These are phyloP conservation scores for Xylariaceae sp. DNA, from an alignment of 2,329 filamentous ascomycete genomes.

Conservation along the genomic window DNA sequence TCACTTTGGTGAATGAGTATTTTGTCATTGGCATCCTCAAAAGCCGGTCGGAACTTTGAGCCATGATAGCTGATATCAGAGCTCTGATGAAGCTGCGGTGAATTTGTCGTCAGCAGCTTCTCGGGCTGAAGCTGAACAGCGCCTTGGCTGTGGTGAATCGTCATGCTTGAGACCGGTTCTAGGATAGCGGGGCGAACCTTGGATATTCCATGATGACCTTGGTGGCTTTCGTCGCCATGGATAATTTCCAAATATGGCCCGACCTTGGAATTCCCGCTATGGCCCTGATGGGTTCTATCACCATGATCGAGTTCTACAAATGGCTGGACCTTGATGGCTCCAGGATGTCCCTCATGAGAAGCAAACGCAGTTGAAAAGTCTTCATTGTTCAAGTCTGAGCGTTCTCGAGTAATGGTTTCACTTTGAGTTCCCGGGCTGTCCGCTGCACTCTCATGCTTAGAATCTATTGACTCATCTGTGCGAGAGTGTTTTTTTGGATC, in stretches of 20 bases:
- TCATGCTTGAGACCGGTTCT: background rate
- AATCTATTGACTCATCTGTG: constrained; percentile 4
- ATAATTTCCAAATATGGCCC: constrained; percentile 11
- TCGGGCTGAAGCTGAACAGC: background rate
- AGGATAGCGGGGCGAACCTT: constrained; percentile 18
- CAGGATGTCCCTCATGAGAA: constrained; percentile 13
- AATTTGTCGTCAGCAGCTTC: background rate
- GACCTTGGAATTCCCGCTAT: constrained; percentile 14
- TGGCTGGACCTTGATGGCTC: constrained; percentile 15
- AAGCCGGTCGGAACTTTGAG: constrained; percentile 14
- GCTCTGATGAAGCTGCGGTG: background rate
- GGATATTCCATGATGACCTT: constrained; percentile 12
- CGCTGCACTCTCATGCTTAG: too few relatives aligned
- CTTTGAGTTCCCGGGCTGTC: too few relatives aligned
- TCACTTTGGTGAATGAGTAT: constrained; percentile 5
- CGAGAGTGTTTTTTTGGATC: constrained; percentile 4
- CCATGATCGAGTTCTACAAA: constrained; percentile 4
- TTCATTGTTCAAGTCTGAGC: too few relatives aligned
- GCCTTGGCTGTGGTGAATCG: background rate
- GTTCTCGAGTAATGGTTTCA: too few relatives aligned
- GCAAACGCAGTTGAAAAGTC: background rate
- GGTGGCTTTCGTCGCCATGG: constrained; percentile 4
- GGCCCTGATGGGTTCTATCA: constrained; percentile 10
- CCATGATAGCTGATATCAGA: background rate
- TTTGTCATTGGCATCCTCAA: background rate